These are phyloP conservation scores for Blastocrithidia nonstop DNA, from an alignment of 208 protist species.

Conservation along the genomic window DNA sequence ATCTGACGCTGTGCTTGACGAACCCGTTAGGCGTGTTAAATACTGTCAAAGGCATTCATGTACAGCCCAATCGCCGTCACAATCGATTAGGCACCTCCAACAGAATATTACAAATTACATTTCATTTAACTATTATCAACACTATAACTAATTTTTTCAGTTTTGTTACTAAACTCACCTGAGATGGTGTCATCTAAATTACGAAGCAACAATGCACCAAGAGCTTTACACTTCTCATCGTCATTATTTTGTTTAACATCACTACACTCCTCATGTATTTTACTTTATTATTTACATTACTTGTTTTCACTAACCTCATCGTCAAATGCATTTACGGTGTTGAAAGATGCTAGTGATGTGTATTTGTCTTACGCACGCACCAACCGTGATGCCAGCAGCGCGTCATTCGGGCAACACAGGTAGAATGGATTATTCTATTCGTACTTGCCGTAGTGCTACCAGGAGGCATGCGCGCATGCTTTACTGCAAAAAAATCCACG, in stretches of 20 bases:
- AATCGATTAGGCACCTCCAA: slow-evolving; percentile 57
- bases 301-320: no score
- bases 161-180: no score
- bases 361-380: slow-evolving; percentile 11
- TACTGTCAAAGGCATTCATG: slow-evolving; percentile 27
- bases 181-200: no score
- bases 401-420: slow-evolving; percentile 68
- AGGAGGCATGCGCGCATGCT: slow-evolving; percentile 31
- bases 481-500: slow-evolving; percentile 80
- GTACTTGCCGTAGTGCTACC: slow-evolving; percentile 52
- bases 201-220: no score
- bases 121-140: no score
- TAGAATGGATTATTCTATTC: slow-evolving; percentile 62
- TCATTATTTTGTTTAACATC: no score
- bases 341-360: slow-evolving; percentile 14
- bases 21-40: slow-evolving; percentile 38
- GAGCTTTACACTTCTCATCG: no score
- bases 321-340: no score
- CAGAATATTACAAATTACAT: no score
- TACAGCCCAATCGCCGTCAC: slow-evolving; percentile 44
- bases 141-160: no score
- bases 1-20: slow-evolving; percentile 63
- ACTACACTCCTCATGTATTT: no score
- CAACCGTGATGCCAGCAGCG: slow-evolving; percentile 55
- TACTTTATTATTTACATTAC: no score